These are phyloP conservation scores for Colletotrichum lindemuthianum DNA, from an alignment of 2,329 filamentous ascomycete genomes.

Conservation along the genomic window DNA sequence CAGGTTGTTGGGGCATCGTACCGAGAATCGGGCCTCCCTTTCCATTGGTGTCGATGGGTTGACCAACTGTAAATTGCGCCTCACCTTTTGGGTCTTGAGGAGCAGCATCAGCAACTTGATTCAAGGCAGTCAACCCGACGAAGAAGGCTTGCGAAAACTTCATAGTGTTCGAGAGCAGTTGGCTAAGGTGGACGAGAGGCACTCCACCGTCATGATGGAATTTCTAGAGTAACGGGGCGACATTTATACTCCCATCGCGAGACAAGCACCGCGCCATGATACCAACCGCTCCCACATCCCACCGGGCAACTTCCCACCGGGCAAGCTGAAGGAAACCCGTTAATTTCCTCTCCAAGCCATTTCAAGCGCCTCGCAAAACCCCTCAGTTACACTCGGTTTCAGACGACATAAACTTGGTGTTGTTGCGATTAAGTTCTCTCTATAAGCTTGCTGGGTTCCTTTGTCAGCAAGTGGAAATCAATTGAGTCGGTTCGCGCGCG, in stretches of 20 bases:
- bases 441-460: too few species aligned
- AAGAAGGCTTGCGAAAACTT: slow-evolving; percentile 8
- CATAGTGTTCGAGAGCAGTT: slow-evolving; percentile 8
- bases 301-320: too few species aligned
- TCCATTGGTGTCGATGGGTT: slow-evolving; percentile 65
- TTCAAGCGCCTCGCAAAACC: too few species aligned
- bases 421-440: too few species aligned
- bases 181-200: neutral
- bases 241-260: neutral
- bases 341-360: too few species aligned
- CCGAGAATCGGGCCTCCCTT: slow-evolving; percentile 69
- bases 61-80: slow-evolving; percentile 57
- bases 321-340: too few species aligned
- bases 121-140: slow-evolving; percentile 1
- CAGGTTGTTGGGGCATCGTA: slow-evolving; percentile 44
- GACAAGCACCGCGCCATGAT: too few species aligned
- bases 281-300: too few species aligned
- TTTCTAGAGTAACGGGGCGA: neutral
- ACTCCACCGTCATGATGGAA: neutral
- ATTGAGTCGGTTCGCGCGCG: too few species aligned
- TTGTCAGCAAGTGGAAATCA: too few species aligned
- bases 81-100: slow-evolving; percentile 29
- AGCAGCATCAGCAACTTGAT: neutral
- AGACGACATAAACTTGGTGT: too few species aligned
- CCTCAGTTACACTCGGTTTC: too few species aligned